Conservation (phyloP, 23 red algal genomes). For the Gracilaria gracilis region DNA sequence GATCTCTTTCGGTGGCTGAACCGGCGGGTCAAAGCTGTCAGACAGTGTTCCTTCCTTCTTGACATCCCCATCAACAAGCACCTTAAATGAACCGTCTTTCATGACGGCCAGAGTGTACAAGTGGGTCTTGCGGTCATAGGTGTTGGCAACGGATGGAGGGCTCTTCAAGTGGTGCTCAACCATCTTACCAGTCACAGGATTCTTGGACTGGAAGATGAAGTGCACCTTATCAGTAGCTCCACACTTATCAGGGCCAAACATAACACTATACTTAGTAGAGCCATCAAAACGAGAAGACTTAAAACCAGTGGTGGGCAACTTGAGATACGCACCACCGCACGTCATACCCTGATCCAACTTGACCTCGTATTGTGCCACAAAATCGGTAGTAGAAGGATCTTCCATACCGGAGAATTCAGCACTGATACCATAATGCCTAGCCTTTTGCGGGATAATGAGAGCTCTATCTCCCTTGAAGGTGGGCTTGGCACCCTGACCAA, state of each 20-base stretch:
- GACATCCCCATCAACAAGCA: constrained; percentile 82
- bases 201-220: constrained; percentile 94
- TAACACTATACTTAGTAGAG: constrained; percentile 83
- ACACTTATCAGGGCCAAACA: constrained; percentile 99
- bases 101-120: constrained; percentile 92
- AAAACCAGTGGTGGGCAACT: constrained; percentile 76
- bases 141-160: constrained; percentile 79
- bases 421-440: constrained; percentile 78
- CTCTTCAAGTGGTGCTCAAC: constrained; percentile 91
- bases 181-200: constrained; percentile 83
- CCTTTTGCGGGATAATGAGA: constrained; percentile 86
- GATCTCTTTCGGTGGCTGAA: constrained; percentile 94
- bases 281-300: constrained; percentile 61
- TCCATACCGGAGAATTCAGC: constrained; percentile 54
- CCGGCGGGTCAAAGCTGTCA: constrained; percentile 94
- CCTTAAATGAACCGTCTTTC: constrained; percentile 79
- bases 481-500: constrained; percentile 85
- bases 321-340: constrained; percentile 96
- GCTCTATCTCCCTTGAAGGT: constrained; percentile 85
- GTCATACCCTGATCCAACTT: constrained; percentile 89
- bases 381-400: constrained; percentile 42
- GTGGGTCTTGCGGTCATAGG: constrained; percentile 86
- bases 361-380: constrained; percentile 97
- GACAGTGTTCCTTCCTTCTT: constrained; percentile 75
- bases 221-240: constrained; percentile 97